These are phyloP conservation scores for Aotearoamyces nothofagi DNA, from an alignment of 2,329 filamentous ascomycete species.

Conservation along the genomic window DNA sequence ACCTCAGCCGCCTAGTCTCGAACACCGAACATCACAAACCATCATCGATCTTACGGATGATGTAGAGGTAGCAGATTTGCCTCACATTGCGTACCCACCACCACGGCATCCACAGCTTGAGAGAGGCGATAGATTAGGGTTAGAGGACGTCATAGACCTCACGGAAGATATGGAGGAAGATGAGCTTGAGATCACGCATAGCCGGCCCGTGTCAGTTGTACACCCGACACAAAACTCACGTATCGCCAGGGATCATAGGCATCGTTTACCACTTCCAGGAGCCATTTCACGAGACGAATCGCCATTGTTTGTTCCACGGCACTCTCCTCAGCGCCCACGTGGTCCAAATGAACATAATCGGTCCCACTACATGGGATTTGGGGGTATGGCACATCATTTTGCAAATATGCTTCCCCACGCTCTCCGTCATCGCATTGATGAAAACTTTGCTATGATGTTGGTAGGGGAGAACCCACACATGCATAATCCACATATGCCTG, in stretches of 20 bases:
- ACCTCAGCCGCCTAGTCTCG: conserved; percentile 9
- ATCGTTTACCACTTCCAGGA: background rate
- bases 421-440: background rate
- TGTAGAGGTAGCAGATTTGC: conserved; percentile 9
- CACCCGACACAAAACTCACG: background rate
- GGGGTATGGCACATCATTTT: too few relatives aligned
- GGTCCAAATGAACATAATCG: too few relatives aligned
- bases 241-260: conserved; percentile 3
- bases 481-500: conserved; percentile 1
- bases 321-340: background rate
- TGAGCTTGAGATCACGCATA: conserved; percentile 18
- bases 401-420: too few relatives aligned
- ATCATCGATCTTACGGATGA: conserved; percentile 20
- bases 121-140: conserved; percentile 12
- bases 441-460: conserved; percentile 1
- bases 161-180: conserved; percentile 29
- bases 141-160: conserved; percentile 32
- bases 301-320: conserved; percentile 1
- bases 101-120: conserved; percentile 15
- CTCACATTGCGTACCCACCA: conserved; percentile 7
- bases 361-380: too few relatives aligned
- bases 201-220: conserved; percentile 7
- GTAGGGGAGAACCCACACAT: too few relatives aligned
- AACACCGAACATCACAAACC: conserved; percentile 14
- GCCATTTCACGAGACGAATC: background rate